Evolutionary conservation across 192 early-diverging fungal species (phyloP).

Genomic region (Linnemannia zychae): DNA sequence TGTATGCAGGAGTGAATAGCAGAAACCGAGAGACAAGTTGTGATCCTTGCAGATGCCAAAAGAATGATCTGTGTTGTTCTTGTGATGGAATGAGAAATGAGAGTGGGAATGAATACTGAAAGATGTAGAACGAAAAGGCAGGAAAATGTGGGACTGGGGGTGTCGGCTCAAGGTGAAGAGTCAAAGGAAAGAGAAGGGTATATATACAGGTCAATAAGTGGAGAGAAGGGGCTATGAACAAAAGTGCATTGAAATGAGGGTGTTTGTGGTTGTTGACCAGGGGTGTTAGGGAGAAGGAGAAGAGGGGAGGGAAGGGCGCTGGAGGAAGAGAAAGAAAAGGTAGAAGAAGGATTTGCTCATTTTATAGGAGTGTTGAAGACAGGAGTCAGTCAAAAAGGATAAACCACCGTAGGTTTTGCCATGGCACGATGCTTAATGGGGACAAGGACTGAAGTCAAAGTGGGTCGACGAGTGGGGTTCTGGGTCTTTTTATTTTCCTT

Average conservation of each 20-base stretch:
- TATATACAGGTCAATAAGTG: too few species aligned
- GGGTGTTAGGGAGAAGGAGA: neutral
- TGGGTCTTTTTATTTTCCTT: too few species aligned
- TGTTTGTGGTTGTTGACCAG: neutral
- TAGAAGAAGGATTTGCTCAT: neutral
- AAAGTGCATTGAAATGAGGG: neutral
- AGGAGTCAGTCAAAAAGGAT: neutral
- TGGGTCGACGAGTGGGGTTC: too few species aligned
- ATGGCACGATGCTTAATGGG: neutral
- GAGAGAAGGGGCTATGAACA: neutral
- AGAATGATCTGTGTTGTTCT: too few species aligned
- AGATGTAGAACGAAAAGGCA: neutral
- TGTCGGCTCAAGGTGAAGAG: neutral
- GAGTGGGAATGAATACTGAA: neutral
- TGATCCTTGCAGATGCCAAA: too few species aligned
- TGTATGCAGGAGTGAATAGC: neutral
- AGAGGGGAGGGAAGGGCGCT: neutral
- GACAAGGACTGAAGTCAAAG: neutral
- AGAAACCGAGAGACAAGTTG: neutral
- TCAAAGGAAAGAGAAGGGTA: neutral
- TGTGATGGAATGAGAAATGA: neutral
- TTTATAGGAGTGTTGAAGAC: neutral
- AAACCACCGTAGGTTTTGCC: slow-evolving; percentile 4
- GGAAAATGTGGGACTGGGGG: neutral
- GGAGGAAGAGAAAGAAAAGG: neutral